Conservation (phyloP, 768 basidiomycete genomes). For the Russula vinacea region DNA sequence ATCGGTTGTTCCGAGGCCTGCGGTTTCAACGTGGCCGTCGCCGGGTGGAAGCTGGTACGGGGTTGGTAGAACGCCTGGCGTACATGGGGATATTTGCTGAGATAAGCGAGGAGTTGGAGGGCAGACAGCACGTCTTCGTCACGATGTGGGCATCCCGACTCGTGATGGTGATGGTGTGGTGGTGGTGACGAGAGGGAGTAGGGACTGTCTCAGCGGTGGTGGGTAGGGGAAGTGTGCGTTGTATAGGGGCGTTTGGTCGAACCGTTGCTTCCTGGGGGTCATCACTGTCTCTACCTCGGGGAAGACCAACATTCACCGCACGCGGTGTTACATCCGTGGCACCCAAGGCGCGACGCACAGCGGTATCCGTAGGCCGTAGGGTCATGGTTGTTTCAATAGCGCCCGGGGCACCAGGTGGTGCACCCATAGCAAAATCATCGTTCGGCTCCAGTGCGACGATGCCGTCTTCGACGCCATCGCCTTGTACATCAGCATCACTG, state of each 20-base stretch:
- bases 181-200: constrained; percentile 34
- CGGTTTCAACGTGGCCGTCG: constrained; percentile 42
- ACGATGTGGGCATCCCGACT: constrained; percentile 64
- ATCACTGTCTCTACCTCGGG: constrained; percentile 34
- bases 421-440: constrained; percentile 87
- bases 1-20: constrained; percentile 26
- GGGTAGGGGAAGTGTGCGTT: constrained; percentile 28
- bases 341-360: constrained; percentile 34
- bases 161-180: constrained; percentile 40
- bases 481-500: constrained; percentile 43
- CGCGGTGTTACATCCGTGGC: constrained; percentile 54
- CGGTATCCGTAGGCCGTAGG: constrained; percentile 28
- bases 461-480: constrained; percentile 65
- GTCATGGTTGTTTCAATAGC: constrained; percentile 48
- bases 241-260: constrained; percentile 27
- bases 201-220: constrained; percentile 20
- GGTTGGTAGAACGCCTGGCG: constrained; percentile 93
- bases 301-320: constrained; percentile 56
- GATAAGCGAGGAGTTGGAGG: constrained; percentile 90
- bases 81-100: constrained; percentile 97
- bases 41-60: constrained; percentile 77
- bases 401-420: constrained; percentile 87
- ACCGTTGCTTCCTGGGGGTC: constrained; percentile 28
- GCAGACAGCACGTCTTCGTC: constrained; percentile 92
- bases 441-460: constrained; percentile 76